Evolutionary conservation across 2,329 filamentous ascomycete species (phyloP), one percentile per base, ranked within the genome.

Genomic region (Colletotrichum eremochloae): DNA sequence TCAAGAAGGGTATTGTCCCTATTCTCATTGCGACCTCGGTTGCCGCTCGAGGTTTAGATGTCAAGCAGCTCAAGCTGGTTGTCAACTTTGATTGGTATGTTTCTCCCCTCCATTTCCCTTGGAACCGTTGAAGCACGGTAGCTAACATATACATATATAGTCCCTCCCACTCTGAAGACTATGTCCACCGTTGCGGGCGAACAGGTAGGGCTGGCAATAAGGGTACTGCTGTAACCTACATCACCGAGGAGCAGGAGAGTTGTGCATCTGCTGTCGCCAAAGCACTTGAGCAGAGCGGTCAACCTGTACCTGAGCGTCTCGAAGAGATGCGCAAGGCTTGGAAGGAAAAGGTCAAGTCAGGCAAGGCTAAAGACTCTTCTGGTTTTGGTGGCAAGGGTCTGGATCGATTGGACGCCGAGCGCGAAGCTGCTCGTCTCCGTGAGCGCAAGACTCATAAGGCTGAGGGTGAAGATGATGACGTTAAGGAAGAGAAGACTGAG

Each of bases 321-420:
- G 84, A 87, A 46, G 88, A 90, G 76, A 91, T 92, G 90, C 87
- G 89, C 74, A 91, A 91, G 78, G 86, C 89, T 1, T 97, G 97
- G 83, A 89, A 92, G 70, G 93, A 97, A 76, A 98, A 98, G 82
- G 94, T 98, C 78, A 97, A 97, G 82, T 89, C 92, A 9, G 96
- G 96, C 61, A 96, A 97, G 80, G 95, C 94, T 77, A 97, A 97
- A 82, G 92, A 94, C 74, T 92, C 91, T 31, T 94, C 93, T 70
- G 96, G 96, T 2, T 99, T 99, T 77, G 96, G 96, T 77, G 96
- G 96, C 68, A 97, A 97, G 80, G 96, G 96, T 71, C 87, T 99
- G 44, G 96, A 98, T 80, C 91, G 92, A 58, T 91, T 98, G 53
- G 96, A 98, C 81, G 93, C 95, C 78, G 94, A 97, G 77, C 93